phyloP scores from a whole-genome alignment of 371 early-diverging fungal genomes.

The Rhizomucor pusillus region DNA sequence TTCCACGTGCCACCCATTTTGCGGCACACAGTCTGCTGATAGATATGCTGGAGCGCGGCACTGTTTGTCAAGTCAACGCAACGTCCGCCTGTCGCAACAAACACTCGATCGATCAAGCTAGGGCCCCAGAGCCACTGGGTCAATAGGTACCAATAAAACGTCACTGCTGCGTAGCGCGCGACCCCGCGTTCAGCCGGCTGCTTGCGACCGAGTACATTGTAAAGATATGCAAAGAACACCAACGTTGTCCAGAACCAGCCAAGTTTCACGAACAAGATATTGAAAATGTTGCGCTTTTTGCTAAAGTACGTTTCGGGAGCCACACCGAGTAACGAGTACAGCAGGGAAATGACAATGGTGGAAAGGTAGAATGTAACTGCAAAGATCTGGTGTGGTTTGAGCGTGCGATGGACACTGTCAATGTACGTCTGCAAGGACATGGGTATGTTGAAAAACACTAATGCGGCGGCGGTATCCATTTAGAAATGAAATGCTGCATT shows the following conservation, averaged over 20 bases:
- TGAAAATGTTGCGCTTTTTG: conserved; percentile 75
- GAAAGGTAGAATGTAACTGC: conserved; percentile 20
- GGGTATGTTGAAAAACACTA: background rate
- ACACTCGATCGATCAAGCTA: conserved; percentile 77
- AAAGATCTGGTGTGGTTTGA: conserved; percentile 35
- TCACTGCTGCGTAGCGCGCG: conserved; percentile 66
- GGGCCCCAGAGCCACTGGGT: conserved; percentile 87
- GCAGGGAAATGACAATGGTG: conserved; percentile 27
- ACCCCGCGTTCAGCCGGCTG: conserved; percentile 18
- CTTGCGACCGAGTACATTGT: conserved; percentile 14
- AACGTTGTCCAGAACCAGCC: conserved; percentile 85
- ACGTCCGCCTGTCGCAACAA: conserved; percentile 66
- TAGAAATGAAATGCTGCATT: background rate
- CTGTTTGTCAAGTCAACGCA: conserved; percentile 28
- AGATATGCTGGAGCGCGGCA: conserved; percentile 10
- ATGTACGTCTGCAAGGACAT: background rate
- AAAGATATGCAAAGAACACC: conserved; percentile 46
- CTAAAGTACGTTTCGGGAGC: conserved; percentile 53
- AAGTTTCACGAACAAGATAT: conserved; percentile 74
- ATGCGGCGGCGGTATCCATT: background rate
- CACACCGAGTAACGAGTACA: conserved; percentile 24
- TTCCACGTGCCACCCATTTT: conserved; percentile 70
- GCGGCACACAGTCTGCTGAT: conserved; percentile 51
- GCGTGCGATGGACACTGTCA: background rate
- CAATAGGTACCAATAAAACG: conserved; percentile 77